These are phyloP conservation scores for Stagonosporopsis chrysanthemi DNA, from an alignment of 2,329 filamentous ascomycete genomes.

Conservation along the genomic window DNA sequence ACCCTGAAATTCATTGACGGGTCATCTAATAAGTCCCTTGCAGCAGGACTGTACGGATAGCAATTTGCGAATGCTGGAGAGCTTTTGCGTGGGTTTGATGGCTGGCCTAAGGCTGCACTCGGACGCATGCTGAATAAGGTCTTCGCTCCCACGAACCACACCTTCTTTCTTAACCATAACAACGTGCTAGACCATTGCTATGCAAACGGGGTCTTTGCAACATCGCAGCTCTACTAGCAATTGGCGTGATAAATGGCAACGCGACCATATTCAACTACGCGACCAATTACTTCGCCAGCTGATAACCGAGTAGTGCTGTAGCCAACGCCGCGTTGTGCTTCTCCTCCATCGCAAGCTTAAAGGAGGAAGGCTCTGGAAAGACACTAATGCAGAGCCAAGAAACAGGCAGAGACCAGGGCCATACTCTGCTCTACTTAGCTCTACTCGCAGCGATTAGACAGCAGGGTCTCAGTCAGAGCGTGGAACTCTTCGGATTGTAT, in stretches of 20 bases:
- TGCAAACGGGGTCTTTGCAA: slow-evolving; percentile 58
- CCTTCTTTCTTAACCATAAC: background rate
- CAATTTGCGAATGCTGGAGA: slow-evolving; percentile 58
- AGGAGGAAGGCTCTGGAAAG: slow-evolving; percentile 38
- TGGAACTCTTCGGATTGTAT: background rate
- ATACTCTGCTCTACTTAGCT: slow-evolving; percentile 52
- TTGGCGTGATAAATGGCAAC: slow-evolving; percentile 56
- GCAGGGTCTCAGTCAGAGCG: slow-evolving; percentile 24
- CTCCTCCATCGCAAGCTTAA: slow-evolving; percentile 35
- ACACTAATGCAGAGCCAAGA: slow-evolving; percentile 52
- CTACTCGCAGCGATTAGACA: slow-evolving; percentile 53
- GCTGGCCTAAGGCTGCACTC: background rate
- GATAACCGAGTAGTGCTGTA: slow-evolving; percentile 45
- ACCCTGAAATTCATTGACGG: background rate
- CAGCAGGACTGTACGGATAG: slow-evolving; percentile 56
- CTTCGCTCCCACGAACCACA: background rate
- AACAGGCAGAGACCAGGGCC: slow-evolving; percentile 57
- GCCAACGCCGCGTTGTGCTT: slow-evolving; percentile 37
- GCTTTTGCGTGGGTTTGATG: slow-evolving; percentile 52
- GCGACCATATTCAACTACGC: slow-evolving; percentile 44
- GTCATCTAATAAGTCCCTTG: slow-evolving; percentile 41
- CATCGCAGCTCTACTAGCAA: slow-evolving; percentile 52
- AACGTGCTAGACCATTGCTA: slow-evolving; percentile 47
- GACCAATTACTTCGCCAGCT: slow-evolving; percentile 46
- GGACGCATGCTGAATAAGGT: background rate